phyloP scores from a whole-genome alignment of 495 filamentous ascomycete genomes.

The Hypoxylon subgilvum region DNA sequence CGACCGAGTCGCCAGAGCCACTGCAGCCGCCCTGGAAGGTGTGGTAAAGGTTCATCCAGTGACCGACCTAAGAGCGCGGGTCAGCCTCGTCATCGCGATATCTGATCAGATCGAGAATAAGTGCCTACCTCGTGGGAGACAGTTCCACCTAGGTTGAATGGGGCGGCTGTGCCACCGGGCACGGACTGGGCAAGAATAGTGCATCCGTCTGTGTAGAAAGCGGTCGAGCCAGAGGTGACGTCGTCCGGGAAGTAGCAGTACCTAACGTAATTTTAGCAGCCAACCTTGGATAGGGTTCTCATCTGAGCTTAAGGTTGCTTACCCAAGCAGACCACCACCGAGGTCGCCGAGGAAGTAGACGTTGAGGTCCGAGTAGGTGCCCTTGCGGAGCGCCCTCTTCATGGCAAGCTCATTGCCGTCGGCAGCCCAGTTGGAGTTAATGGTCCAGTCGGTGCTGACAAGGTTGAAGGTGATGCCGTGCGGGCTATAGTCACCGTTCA shows the following conservation, averaged over 20 bases:
- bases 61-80: conserved; percentile 50
- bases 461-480: conserved; percentile 62
- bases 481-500: conserved; percentile 59
- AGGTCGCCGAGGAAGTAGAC: conserved; percentile 66
- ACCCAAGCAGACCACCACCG: conserved; percentile 56
- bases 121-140: conserved; percentile 60
- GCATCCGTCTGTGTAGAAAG: conserved; percentile 64
- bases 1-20: conserved; percentile 60
- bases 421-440: conserved; percentile 62
- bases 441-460: conserved; percentile 57
- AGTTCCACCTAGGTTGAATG: conserved; percentile 66
- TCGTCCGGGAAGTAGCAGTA: conserved; percentile 61
- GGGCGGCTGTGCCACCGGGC: conserved; percentile 56
- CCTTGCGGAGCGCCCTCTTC: conserved; percentile 65
- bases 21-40: conserved; percentile 69
- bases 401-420: conserved; percentile 58
- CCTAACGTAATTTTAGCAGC: background rate
- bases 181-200: conserved; percentile 60
- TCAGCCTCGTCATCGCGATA: background rate
- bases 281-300: background rate
- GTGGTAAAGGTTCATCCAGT: conserved; percentile 71
- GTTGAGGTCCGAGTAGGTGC: conserved; percentile 66
- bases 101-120: background rate
- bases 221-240: conserved; percentile 40
- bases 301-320: background rate